Evolutionary conservation across 306 rosid species (phyloP).

Genomic region (Cucurbita argyrosperma): DNA sequence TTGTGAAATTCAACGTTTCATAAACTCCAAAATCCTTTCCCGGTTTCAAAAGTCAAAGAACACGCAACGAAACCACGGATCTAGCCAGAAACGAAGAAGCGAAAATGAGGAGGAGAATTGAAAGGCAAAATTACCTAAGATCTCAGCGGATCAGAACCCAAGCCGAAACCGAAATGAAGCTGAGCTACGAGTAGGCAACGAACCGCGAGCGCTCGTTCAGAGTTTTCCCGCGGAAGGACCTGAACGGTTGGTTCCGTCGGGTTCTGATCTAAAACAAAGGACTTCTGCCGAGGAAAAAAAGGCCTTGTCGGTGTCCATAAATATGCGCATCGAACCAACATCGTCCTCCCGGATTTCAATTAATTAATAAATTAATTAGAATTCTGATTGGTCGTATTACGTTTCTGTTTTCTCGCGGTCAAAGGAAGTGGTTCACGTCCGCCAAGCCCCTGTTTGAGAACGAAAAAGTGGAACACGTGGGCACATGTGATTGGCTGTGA

Average conservation of each 20-base stretch:
- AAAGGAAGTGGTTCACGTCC: constrained; percentile 4
- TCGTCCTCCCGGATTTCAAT: background rate
- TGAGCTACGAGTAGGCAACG: background rate
- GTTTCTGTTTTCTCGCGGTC: background rate
- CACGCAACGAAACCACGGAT: background rate
- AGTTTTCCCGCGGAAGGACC: background rate
- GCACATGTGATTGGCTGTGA: background rate
- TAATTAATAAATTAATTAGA: background rate
- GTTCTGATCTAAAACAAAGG: background rate
- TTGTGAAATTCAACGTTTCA: background rate
- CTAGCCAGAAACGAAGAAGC: background rate
- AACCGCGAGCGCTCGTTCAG: background rate
- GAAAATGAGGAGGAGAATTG: background rate
- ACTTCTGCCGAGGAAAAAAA: background rate
- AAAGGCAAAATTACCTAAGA: background rate
- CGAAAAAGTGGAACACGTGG: background rate
- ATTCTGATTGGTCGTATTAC: background rate
- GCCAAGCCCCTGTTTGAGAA: background rate
- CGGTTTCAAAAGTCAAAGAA: background rate
- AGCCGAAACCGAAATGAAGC: background rate
- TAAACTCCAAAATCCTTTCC: background rate
- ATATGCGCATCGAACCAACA: background rate
- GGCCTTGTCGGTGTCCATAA: background rate
- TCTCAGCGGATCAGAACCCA: background rate
- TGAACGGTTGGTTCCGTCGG: background rate